Base-by-base conservation (phyloP, 805 yeast genomes). In the Kluyveromyces dobzhanskii region DNA sequence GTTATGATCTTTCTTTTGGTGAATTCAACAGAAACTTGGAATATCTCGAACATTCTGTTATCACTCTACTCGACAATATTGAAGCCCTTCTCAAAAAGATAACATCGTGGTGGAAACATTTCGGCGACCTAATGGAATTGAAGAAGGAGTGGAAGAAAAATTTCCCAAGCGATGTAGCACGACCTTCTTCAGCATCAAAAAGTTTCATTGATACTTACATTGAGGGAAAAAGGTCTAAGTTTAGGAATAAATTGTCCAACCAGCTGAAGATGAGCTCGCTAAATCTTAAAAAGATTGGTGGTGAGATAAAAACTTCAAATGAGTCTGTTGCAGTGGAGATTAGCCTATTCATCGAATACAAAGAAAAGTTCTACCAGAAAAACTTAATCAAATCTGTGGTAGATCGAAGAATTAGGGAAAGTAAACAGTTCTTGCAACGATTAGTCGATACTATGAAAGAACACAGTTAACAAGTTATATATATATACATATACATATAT, bases 311-410 rank as follows among this genome's bases (percentile, higher is more conserved):
- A 39, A 44, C 47, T 17, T 69, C 62, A n/a, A 84, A 82, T 55
- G 90, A 82, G 49, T 48, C 56, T 1, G 46, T 80, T 3, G 87
- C 88, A 1, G 70, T 75, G 37, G 82, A 78, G 53, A 62, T 80
- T 14, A 78, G 78, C 37, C 73, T 70, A 37, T 79, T 73, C 43
- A 59, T 80, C 46, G 66, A 64, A 38, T 77, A 71, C 57, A 73
- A 73, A 48, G 56, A 70, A 3, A 55, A 56, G 1, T 66, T 73
- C 42, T 43, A 34, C 29, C 19, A 10, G n/a, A 14, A 26, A 3
- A 17, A 24, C n/a, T 3, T 34, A 8, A 26, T 32, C 17, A 17
- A 32, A 32, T 17, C 29, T 9, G 9, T 32, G 24, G 23, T 26
- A 4, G 9, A 21, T 10, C 16, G 32, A 7, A 30, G 29, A 26